Evolutionary conservation across 805 yeast species (phyloP).

Genomic region (Metschnikowia santaceciliae): DNA sequence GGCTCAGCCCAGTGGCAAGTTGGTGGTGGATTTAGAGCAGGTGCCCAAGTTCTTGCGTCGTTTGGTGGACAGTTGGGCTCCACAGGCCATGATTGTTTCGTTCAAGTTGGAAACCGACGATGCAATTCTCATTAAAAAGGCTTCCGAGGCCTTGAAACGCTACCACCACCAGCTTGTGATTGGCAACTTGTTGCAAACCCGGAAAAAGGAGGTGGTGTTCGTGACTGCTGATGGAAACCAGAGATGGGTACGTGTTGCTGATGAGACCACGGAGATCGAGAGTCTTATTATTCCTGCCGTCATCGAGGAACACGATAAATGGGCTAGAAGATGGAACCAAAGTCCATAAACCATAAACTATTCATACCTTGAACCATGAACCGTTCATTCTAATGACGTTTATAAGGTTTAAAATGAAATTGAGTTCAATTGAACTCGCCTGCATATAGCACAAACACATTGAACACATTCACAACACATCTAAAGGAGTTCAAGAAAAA

Average conservation of each 20-base stretch:
- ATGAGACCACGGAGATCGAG: constrained; percentile 61
- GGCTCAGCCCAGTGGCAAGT: constrained; percentile 70
- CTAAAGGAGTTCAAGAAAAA: too few species aligned
- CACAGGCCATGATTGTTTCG: constrained; percentile 88
- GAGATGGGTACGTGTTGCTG: constrained; percentile 45
- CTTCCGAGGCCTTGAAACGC: constrained; percentile 72
- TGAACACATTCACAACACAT: too few species aligned
- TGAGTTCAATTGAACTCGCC: too few species aligned
- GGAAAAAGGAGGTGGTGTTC: constrained; percentile 85
- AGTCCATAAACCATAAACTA: too few species aligned
- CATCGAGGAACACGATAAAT: constrained; percentile 54
- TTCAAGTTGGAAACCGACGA: constrained; percentile 91
- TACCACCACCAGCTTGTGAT: constrained; percentile 93
- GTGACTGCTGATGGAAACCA: constrained; percentile 49
- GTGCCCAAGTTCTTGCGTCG: constrained; percentile 92
- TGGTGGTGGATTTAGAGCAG: constrained; percentile 84
- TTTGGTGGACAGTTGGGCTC: constrained; percentile 92
- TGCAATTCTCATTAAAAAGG: constrained; percentile 65
- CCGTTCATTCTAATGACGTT: too few species aligned
- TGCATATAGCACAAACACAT: too few species aligned
- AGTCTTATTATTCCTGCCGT: constrained; percentile 76
- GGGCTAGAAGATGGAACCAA: constrained; percentile 40
- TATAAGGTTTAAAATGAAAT: too few species aligned
- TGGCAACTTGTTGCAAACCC: constrained; percentile 85
- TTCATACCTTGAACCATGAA: too few species aligned